phyloP scores from a whole-genome alignment of 768 basidiomycete species.

The Collybia nuda region DNA sequence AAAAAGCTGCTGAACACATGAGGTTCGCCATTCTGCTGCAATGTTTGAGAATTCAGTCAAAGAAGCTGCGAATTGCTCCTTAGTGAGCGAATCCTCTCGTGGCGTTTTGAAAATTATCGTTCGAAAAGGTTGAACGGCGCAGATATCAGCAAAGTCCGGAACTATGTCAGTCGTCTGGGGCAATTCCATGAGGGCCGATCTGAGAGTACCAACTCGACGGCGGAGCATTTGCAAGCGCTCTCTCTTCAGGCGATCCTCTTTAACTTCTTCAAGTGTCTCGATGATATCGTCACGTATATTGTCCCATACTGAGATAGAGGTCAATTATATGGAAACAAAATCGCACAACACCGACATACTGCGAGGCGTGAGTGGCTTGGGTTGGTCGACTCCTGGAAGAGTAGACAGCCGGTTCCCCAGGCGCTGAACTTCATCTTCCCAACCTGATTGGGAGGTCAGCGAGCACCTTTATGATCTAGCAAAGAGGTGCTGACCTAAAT shows the following conservation, averaged over 20 bases:
- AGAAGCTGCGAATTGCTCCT: conserved; percentile 8
- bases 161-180: not conserved
- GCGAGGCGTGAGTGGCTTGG: conserved; percentile 21
- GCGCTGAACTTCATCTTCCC: not conserved
- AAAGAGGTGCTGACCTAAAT: conserved; percentile 5
- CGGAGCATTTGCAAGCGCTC: conserved; percentile 3
- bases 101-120: conserved; percentile 18
- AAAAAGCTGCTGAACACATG: conserved; percentile 16
- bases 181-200: not conserved
- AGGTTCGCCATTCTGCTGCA: conserved; percentile 18
- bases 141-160: conserved; percentile 15
- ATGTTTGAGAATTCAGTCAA: conserved; percentile 7
- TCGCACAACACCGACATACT: conserved; percentile 6
- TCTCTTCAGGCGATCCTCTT: conserved; percentile 5
- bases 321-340: not conserved
- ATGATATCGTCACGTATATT: conserved; percentile 19
- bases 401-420: not conserved
- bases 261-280: conserved; percentile 9
- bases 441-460: not conserved
- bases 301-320: conserved; percentile 19
- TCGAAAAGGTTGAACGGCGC: conserved; percentile 17
- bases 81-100: not conserved
- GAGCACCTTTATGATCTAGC: not conserved
- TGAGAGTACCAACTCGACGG: not conserved
- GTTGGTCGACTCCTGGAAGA: conserved; percentile 17